Evolutionary conservation across 148 eudicot species (phyloP).

Genomic region (Talinum fruticosum): DNA sequence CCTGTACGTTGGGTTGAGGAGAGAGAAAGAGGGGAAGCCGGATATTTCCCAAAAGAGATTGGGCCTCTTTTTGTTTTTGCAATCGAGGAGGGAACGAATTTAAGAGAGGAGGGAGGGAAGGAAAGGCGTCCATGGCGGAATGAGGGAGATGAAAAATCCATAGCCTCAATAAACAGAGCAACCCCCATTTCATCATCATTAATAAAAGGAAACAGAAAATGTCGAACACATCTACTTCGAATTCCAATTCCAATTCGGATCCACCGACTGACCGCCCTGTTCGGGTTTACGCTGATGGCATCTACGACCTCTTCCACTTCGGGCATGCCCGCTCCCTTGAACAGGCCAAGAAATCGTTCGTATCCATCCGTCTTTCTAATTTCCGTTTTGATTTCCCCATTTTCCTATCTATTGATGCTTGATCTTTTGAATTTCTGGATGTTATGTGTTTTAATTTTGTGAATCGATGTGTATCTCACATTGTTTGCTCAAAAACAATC

Average conservation of each 20-base stretch:
- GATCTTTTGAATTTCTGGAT: background rate
- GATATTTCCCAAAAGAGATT: slow-evolving; percentile 12
- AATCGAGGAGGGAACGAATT: background rate
- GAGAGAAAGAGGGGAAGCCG: slow-evolving; percentile 17
- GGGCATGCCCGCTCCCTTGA: slow-evolving; percentile 93
- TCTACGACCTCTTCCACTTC: slow-evolving; percentile 86
- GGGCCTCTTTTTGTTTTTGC: background rate
- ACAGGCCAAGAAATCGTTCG: slow-evolving; percentile 73
- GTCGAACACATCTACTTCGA: background rate
- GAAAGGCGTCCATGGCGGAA: background rate
- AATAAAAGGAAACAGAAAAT: too few species aligned
- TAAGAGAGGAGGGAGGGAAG: background rate
- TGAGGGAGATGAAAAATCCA: background rate
- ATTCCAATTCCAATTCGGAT: slow-evolving; percentile 9
- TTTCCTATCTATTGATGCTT: too few species aligned
- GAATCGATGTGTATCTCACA: slow-evolving; percentile 13
- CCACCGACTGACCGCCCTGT: slow-evolving; percentile 64
- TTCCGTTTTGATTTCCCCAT: background rate
- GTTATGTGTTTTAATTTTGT: too few species aligned
- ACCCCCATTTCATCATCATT: background rate
- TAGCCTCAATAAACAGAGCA: too few species aligned
- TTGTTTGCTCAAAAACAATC: background rate
- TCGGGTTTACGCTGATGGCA: slow-evolving; percentile 88
- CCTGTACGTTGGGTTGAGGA: background rate
- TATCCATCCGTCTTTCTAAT: background rate